phyloP scores from a whole-genome alignment of 768 basidiomycete genomes.

The Amanita muscaria region DNA sequence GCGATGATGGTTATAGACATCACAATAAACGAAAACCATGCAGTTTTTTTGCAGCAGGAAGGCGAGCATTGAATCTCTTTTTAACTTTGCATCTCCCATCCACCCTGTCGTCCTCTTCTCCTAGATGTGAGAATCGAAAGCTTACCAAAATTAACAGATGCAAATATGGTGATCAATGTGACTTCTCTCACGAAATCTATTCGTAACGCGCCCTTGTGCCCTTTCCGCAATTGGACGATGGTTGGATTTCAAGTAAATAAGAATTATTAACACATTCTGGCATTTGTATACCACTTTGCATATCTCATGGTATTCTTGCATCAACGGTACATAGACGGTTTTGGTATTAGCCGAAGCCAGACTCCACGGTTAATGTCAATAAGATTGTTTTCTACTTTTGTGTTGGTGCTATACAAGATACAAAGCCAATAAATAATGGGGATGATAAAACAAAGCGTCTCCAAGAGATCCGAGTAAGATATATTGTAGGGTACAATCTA shows the following conservation, averaged over 20 bases:
- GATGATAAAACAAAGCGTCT: conserved; percentile 20
- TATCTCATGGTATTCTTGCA: not conserved
- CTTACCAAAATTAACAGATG: conserved; percentile 61
- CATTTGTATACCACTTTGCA: conserved; percentile 18
- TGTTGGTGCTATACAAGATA: conserved; percentile 15
- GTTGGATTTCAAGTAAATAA: not conserved
- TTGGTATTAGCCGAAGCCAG: too few relatives aligned
- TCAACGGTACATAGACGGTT: too few relatives aligned
- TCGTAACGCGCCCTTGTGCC: conserved; percentile 14
- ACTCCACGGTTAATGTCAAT: too few relatives aligned
- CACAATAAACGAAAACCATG: conserved; percentile 77
- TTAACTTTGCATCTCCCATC: not conserved
- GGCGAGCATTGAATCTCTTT: conserved; percentile 60
- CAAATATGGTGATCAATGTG: conserved; percentile 83
- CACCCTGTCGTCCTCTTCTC: not conserved
- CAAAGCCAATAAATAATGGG: conserved; percentile 20
- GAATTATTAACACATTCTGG: conserved; percentile 7
- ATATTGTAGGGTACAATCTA: conserved; percentile 29
- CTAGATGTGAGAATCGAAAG: conserved; percentile 18
- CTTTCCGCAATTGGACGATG: too few relatives aligned
- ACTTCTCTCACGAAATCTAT: conserved; percentile 61
- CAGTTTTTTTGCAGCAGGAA: conserved; percentile 87
- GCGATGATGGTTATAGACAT: conserved; percentile 58
- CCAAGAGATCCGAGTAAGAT: conserved; percentile 26
- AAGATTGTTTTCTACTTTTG: not conserved